Conservation (phyloP, 2,329 filamentous ascomycete species). For the Verticillium albo-atrum region DNA sequence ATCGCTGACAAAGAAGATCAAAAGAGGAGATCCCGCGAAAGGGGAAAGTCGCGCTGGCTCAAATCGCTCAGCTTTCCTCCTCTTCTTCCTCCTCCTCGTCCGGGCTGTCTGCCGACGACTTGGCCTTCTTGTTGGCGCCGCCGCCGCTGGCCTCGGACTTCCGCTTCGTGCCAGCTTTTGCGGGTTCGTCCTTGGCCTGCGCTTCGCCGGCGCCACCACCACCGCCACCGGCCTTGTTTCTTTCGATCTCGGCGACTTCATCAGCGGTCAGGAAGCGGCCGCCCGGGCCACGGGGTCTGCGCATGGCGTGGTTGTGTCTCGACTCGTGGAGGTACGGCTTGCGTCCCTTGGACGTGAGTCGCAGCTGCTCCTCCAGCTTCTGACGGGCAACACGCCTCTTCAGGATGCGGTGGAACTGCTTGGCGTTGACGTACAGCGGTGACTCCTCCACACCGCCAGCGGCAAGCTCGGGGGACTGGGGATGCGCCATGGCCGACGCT, state of each 20-base stretch:
- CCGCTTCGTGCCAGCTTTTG: slow-evolving; percentile 49
- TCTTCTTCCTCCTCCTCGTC: slow-evolving; percentile 38
- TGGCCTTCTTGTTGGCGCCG: slow-evolving; percentile 52
- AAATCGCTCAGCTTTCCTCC: slow-evolving; percentile 31
- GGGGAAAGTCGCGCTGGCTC: not conserved
- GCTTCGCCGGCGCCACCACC: slow-evolving; percentile 2
- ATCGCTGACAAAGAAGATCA: slow-evolving; percentile 25
- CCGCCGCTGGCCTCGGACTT: slow-evolving; percentile 50
- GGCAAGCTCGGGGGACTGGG: slow-evolving; percentile 76
- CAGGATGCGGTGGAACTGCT: slow-evolving; percentile 95
- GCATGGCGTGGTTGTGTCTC: slow-evolving; percentile 97
- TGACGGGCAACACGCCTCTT: slow-evolving; percentile 92
- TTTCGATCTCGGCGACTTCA: slow-evolving; percentile 87
- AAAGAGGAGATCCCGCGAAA: not conserved
- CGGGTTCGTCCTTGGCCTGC: slow-evolving; percentile 3
- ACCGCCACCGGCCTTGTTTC: slow-evolving; percentile 40
- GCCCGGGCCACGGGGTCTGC: slow-evolving; percentile 85
- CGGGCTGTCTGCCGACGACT: slow-evolving; percentile 34
- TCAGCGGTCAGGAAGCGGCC: slow-evolving; percentile 95
- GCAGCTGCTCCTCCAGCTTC: slow-evolving; percentile 85
- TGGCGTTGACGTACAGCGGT: slow-evolving; percentile 95
- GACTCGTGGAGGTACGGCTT: slow-evolving; percentile 98
- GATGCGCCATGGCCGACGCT: slow-evolving; percentile 61
- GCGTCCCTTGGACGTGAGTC: slow-evolving; percentile 88
- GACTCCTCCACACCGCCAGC: slow-evolving; percentile 76